Base-by-base conservation (phyloP, 1,284 basidiomycete genomes). In the Puccinia coronata region DNA sequence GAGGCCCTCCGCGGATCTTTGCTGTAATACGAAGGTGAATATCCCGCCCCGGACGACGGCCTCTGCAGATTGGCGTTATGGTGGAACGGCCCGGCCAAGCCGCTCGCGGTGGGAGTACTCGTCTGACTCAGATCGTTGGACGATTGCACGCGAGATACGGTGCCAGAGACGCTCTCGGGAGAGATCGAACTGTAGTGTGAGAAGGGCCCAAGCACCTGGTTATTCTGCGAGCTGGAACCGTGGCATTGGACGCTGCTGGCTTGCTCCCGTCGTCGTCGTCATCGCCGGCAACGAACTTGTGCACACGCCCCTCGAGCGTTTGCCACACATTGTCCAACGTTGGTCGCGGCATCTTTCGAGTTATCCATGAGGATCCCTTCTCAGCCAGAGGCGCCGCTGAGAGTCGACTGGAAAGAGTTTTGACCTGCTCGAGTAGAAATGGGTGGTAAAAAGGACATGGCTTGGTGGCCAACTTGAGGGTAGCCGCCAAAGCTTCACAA, bases 281-380 rank as follows among this genome's bases (percentile, higher is more conserved):
- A 81, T 96, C 95, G 1, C 95, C 97, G 18, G 96, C 94, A 82
- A 99, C 96, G 84, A 99, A 93, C 86, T 97, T 97, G 41, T 95
- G 95, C 83, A 99, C 91, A 18, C 93, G 90, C n/a, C 93, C 93
- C 86, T 96, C 96, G 36, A 99, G 89, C 91, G 95, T 98, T 76
- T 92, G 92, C 76, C 96, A 94, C 69, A 99, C 91, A 65, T 92
- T 92, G 84, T 98, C 95, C 74, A 98, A 88, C 82, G 94, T 97
- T 0, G 96, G 95, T 47, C 87, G 94, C 93, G 83, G 85, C 82
- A 87, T 85, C 49, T 86, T 86, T 49, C 90, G 89, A 41, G 91
- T 89, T 82, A 95, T 92, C 94, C 95, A 93, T 5, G 63, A 67
- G 57, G 89, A 88, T 28, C 93, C 90, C 41, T 83, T 69, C 14